phyloP scores from a whole-genome alignment of 2,329 filamentous ascomycete genomes.

The Didymella exigua region DNA sequence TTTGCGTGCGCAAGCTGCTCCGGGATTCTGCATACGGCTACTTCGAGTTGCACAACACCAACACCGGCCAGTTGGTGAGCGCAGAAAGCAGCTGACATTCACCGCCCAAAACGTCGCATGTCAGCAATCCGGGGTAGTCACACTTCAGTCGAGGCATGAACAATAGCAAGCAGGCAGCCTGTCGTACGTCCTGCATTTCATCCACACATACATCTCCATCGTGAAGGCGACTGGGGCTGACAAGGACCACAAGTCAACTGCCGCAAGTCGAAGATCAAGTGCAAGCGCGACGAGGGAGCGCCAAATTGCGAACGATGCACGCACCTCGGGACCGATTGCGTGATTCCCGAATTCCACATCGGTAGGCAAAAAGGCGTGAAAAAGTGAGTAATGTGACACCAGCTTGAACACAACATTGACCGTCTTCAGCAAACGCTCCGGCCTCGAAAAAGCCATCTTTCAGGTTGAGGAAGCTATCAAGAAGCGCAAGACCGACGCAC shows the following conservation, averaged over 20 bases:
- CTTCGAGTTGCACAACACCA: slow-evolving; percentile 2
- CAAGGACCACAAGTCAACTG: slow-evolving; percentile 56
- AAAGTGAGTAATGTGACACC: slow-evolving; percentile 59
- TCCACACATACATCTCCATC: not conserved
- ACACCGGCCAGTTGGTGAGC: slow-evolving; percentile 5
- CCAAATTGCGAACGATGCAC: slow-evolving; percentile 66
- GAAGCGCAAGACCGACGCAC: slow-evolving; percentile 37
- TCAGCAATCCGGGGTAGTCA: not conserved
- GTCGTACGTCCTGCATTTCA: slow-evolving; percentile 37
- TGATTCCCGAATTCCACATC: slow-evolving; percentile 71
- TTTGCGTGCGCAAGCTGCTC: too few species aligned
- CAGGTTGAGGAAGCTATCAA: slow-evolving; percentile 71
- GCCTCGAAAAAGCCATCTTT: slow-evolving; percentile 74
- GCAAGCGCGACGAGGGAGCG: slow-evolving; percentile 57
- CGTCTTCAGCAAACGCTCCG: slow-evolving; percentile 68
- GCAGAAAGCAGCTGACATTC: slow-evolving; percentile 1
- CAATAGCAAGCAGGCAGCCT: slow-evolving; percentile 57
- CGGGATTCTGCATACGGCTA: not conserved
- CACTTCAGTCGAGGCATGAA: slow-evolving; percentile 22
- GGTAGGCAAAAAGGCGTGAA: slow-evolving; percentile 78
- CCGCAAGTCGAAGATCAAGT: slow-evolving; percentile 71
- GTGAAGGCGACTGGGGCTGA: not conserved
- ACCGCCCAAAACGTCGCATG: slow-evolving; percentile 4
- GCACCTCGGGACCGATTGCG: slow-evolving; percentile 64
- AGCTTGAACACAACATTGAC: not conserved